A percentile compares a stretch with the other conserved stretches of the same genome.
Evolutionary conservation across 352 stramenopile species (phyloP).

Genomic region (Phytophthora pistaciae): DNA sequence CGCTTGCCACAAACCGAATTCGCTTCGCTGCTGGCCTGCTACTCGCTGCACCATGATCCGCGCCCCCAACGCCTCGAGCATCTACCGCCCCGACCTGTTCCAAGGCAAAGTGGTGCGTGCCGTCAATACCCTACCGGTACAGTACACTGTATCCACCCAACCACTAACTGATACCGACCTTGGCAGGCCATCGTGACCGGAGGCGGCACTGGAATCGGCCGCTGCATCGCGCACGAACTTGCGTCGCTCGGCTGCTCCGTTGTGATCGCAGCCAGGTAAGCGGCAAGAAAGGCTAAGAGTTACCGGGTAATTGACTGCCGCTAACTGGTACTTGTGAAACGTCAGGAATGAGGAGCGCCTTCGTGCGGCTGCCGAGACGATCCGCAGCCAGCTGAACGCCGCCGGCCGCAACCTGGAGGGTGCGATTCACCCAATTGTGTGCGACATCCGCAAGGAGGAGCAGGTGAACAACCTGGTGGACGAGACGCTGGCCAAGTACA

Average conservation of each 20-base stretch:
- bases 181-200: conserved; percentile 85
- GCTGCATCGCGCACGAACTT: conserved; percentile 85
- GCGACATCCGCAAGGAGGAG: conserved; percentile 80
- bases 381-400: conserved; percentile 59
- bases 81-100: conserved; percentile 76
- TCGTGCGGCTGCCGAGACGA: conserved; percentile 59
- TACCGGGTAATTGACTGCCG: not conserved
- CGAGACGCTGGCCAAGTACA: conserved; percentile 78
- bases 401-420: conserved; percentile 40
- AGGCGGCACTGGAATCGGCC: conserved; percentile 88
- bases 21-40: not conserved
- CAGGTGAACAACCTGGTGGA: conserved; percentile 80
- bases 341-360: conserved; percentile 76
- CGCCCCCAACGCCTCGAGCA: conserved; percentile 53
- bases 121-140: not conserved
- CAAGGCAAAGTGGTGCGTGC: conserved; percentile 79
- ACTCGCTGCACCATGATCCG: conserved; percentile 49
- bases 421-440: conserved; percentile 64
- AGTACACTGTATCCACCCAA: not conserved
- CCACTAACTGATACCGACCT: not conserved
- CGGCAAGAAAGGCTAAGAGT: not conserved
- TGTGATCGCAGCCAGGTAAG: conserved; percentile 80
- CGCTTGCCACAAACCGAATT: conserved; percentile 21
- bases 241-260: conserved; percentile 79
- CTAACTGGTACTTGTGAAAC: not conserved